These are phyloP conservation scores for Aspergillus proliferans DNA, from an alignment of 2,329 filamentous ascomycete genomes.

Conservation along the genomic window DNA sequence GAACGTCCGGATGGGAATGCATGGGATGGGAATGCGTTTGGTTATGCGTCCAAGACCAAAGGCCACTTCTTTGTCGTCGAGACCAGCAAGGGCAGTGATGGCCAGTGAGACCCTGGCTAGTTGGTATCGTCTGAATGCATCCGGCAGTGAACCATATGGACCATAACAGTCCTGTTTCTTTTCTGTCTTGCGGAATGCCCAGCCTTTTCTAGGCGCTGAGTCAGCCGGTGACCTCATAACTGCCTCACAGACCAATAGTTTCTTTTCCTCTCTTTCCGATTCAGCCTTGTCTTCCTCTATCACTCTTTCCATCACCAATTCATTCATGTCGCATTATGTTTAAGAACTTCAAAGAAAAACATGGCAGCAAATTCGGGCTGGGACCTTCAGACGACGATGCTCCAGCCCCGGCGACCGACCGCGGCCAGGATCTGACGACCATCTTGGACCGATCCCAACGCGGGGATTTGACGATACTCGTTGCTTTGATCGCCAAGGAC, in stretches of 20 bases:
- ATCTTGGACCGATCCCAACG: slow-evolving; percentile 38
- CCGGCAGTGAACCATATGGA: not conserved
- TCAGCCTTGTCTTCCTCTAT: not conserved
- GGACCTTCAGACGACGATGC: slow-evolving; percentile 18
- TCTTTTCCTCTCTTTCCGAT: not conserved
- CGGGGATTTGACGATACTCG: slow-evolving; percentile 36
- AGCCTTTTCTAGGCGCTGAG: slow-evolving; percentile 13
- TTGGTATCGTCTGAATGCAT: not conserved
- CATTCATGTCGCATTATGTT: slow-evolving; percentile 17
- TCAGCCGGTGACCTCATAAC: slow-evolving; percentile 16
- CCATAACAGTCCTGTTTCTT: not conserved
- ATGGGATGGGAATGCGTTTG: slow-evolving; percentile 66
- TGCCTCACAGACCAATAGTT: not conserved
- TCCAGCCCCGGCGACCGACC: slow-evolving; percentile 13
- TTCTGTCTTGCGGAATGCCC: not conserved
- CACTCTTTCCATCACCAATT: not conserved
- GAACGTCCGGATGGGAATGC: slow-evolving; percentile 39
- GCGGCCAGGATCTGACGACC: slow-evolving; percentile 36
- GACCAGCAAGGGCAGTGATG: slow-evolving; percentile 12
- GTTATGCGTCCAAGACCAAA: slow-evolving; percentile 57
- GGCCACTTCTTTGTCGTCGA: slow-evolving; percentile 75
- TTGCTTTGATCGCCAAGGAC: slow-evolving; percentile 33
- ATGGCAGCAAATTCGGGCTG: slow-evolving; percentile 23
- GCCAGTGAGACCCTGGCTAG: not conserved
- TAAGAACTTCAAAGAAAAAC: slow-evolving; percentile 29